Evolutionary conservation across 192 early-diverging fungal genomes (phyloP).

Genomic region (Phlyctochytrium arcticum): DNA sequence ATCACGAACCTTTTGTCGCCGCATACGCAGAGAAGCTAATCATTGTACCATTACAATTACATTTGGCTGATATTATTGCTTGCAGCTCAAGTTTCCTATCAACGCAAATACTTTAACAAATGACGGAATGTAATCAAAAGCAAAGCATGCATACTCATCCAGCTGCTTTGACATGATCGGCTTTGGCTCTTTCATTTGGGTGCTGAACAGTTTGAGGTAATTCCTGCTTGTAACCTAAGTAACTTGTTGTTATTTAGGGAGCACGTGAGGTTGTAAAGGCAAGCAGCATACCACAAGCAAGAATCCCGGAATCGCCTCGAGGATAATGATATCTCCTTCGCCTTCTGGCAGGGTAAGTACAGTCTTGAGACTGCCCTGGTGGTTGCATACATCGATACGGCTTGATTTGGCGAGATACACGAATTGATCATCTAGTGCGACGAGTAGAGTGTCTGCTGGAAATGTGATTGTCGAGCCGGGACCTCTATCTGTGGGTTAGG

Average conservation of each 20-base stretch:
- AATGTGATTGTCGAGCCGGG: too few relatives aligned
- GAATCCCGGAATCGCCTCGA: background rate
- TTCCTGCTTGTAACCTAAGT: constrained; percentile 30
- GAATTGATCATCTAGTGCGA: constrained; percentile 18
- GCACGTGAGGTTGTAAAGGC: too few relatives aligned
- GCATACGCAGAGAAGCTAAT: constrained; percentile 10
- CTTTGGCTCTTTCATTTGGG: constrained; percentile 22
- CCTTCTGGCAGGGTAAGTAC: constrained; percentile 10
- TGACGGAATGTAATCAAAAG: background rate
- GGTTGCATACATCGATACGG: constrained; percentile 32
- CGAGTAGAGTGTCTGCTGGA: constrained; percentile 1
- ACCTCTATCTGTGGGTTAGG: too few relatives aligned
- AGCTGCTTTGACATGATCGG: constrained; percentile 19
- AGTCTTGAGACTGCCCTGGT: constrained; percentile 21
- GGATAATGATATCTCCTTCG: constrained; percentile 21
- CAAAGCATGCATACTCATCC: constrained; percentile 2
- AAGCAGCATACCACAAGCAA: background rate
- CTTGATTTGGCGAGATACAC: constrained; percentile 20
- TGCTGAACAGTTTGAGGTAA: constrained; percentile 33
- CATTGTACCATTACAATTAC: constrained; percentile 12
- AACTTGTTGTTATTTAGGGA: background rate
- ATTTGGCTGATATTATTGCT: background rate
- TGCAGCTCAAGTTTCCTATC: constrained; percentile 15
- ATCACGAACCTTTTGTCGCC: background rate
- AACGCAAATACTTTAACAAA: background rate